Conservation (phyloP, 345 rosid species). For the Conringia planisiliqua region DNA sequence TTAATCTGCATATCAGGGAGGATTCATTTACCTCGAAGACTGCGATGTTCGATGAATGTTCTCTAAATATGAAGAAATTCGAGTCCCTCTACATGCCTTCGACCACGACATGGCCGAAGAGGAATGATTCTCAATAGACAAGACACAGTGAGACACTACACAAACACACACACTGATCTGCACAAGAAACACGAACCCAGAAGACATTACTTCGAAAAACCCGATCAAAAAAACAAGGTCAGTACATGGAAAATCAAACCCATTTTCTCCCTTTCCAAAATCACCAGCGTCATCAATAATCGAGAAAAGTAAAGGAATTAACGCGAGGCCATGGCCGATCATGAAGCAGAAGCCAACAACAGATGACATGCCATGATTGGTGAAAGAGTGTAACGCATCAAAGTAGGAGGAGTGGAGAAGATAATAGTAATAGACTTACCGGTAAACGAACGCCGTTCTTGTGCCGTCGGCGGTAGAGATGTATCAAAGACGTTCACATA, state of each 20-base stretch:
- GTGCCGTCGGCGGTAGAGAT: constrained; percentile 20
- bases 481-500: constrained; percentile 16
- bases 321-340: background rate
- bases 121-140: background rate
- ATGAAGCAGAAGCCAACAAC: background rate
- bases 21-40: background rate
- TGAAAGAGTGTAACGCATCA: background rate
- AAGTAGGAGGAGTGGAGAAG: background rate
- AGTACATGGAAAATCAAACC: background rate
- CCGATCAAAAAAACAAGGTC: background rate
- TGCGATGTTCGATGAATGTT: constrained; percentile 15
- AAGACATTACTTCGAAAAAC: background rate
- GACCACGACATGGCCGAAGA: constrained; percentile 33
- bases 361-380: background rate
- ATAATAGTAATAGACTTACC: background rate
- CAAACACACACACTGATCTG: constrained; percentile 2
- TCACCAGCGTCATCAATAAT: background rate
- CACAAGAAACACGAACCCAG: constrained; percentile 21
- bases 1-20: background rate
- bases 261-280: background rate
- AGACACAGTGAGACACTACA: constrained; percentile 2
- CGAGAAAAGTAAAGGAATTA: background rate
- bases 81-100: constrained; percentile 17
- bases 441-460: constrained; percentile 1
- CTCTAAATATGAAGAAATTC: constrained; percentile 20